Base-by-base conservation (phyloP, 805 yeast genomes). In the Candida schatavii region DNA sequence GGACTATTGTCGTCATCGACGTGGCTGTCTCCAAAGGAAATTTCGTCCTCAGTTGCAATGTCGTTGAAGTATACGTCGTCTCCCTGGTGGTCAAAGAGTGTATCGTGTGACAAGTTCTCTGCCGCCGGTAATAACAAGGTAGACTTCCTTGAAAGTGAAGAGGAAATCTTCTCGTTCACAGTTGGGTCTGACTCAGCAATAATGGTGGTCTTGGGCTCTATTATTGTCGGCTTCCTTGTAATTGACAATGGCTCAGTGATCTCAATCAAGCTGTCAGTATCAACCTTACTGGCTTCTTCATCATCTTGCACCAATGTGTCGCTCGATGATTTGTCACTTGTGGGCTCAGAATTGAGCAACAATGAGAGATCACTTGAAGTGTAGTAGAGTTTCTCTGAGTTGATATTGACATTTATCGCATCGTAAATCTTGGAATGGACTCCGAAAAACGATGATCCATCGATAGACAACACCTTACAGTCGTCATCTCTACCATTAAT, bases 361-460 rank as follows among this genome's bases (percentile, higher is more conserved):
- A 62, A 43, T 15, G 55, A 46, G 4, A 64, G 35, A 36, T 62
- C 68, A 15, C 61, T 62, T 15, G 57, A 54, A 5, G 56, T 54
- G 40, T 68, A 64, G 54, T 57, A 66, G 34, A 45, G 44, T 42
- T 59, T 59, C 9, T 47, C 50, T 30, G 51, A 42, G 14, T 52
- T 55, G 28, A 56, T 35, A 18, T 44, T 47, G 29, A 59, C 41
- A 36, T 53, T 46, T 4, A 60, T 56, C 2, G 67, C 64, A 37
- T 61, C 66, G 43, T 61, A 60, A 14, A 68, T 59, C 51, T 61
- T 59, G 26, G 66, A 58, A 49, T 81, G 87, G n/a, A 79, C 59
- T 2, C 85, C 85, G 39, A 81, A 61, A 58, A 70, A 79, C 4
- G 80, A 68, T 3, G 74, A 62, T 0, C 74, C 72, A 54, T 81